Conservation (phyloP, 2,329 filamentous ascomycete genomes). For the Orbilia javanica region DNA sequence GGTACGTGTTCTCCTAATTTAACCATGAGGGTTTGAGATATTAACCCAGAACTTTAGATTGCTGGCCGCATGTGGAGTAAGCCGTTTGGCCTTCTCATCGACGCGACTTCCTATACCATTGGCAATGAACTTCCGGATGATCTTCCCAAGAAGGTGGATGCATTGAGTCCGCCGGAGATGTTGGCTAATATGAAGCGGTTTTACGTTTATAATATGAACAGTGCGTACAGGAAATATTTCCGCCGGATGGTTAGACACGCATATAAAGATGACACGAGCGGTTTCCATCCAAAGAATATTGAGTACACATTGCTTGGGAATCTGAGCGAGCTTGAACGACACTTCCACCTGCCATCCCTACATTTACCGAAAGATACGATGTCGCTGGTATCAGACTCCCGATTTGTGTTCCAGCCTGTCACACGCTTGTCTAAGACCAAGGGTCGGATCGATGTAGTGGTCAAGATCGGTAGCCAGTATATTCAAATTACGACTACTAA, state of each 20-base stretch:
- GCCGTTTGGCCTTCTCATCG: constrained; percentile 76
- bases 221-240: constrained; percentile 76
- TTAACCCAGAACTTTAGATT: constrained; percentile 68
- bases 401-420: constrained; percentile 75
- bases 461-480: constrained; percentile 78
- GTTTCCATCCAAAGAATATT: constrained; percentile 75
- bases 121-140: constrained; percentile 76
- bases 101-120: constrained; percentile 78
- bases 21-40: background rate
- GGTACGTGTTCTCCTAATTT: constrained; percentile 64
- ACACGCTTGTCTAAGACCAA: constrained; percentile 76
- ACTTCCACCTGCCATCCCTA: constrained; percentile 76
- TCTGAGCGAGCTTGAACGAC: constrained; percentile 74
- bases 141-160: constrained; percentile 73
- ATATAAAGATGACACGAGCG: constrained; percentile 72
- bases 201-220: constrained; percentile 81
- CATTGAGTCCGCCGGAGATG: constrained; percentile 74
- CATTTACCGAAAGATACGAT: constrained; percentile 78
- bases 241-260: constrained; percentile 74
- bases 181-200: constrained; percentile 72
- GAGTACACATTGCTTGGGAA: constrained; percentile 76
- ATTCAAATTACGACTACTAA: constrained; percentile 78
- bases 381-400: constrained; percentile 75
- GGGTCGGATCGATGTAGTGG: constrained; percentile 77
- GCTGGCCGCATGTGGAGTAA: constrained; percentile 78